Evolutionary conservation across 202 grass and related monocot species (phyloP).

Genomic region (Thinopyrum obtusiflorum): DNA sequence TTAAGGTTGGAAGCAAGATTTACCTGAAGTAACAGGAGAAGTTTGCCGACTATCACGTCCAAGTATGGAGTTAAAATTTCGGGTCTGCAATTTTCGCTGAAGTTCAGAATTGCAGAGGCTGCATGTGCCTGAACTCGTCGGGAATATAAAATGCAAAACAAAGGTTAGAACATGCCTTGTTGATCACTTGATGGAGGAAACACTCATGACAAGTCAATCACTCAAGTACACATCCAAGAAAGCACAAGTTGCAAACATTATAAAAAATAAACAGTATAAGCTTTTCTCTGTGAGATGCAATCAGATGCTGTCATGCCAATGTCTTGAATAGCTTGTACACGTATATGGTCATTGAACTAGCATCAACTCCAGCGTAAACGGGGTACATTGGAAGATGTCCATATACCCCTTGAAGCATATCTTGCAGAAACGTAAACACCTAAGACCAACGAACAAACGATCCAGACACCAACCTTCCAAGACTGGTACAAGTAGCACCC

Average conservation of each 20-base stretch:
- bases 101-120: slow-evolving; percentile 71
- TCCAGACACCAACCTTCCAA: background rate
- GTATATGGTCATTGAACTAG: slow-evolving; percentile 18
- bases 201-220: slow-evolving; percentile 23
- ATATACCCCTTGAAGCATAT: slow-evolving; percentile 1
- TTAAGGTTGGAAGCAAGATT: slow-evolving; percentile 21
- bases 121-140: slow-evolving; percentile 60
- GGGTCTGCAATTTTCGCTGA: slow-evolving; percentile 75
- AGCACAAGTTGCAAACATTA: background rate
- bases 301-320: background rate
- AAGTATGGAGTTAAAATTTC: slow-evolving; percentile 75
- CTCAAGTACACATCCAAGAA: background rate
- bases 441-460: background rate
- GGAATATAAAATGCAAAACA: slow-evolving; percentile 5
- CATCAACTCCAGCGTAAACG: background rate
- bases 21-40: slow-evolving; percentile 76
- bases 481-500: background rate
- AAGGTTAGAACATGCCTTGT: slow-evolving; percentile 26
- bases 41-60: slow-evolving; percentile 65
- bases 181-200: slow-evolving; percentile 7
- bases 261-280: background rate
- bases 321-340: background rate
- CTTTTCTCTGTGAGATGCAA: slow-evolving; percentile 3
- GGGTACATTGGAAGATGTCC: background rate
- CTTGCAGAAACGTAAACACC: background rate